Evolutionary conservation across 495 filamentous ascomycete genomes (phyloP).

Genomic region (Bacidia rubella): DNA sequence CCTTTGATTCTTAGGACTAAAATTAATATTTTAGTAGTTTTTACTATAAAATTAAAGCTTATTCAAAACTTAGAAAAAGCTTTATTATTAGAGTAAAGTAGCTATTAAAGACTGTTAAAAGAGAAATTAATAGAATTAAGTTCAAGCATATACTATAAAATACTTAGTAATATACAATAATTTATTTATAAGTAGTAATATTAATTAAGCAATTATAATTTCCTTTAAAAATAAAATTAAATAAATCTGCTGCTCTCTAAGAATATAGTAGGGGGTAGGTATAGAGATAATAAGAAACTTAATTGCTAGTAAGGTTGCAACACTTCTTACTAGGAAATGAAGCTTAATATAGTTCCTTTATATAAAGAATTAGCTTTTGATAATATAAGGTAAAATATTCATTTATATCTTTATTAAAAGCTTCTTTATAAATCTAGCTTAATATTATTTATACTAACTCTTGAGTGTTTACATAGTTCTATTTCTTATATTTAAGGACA

Average conservation of each 20-base stretch:
- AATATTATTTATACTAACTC: background rate
- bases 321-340: background rate
- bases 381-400: conserved; percentile 3
- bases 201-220: background rate
- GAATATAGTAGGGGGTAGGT: no score
- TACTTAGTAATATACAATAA: background rate
- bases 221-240: background rate
- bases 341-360: conserved; percentile 9
- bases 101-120: background rate
- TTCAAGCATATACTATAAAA: background rate
- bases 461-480: background rate
- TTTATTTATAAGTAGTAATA: background rate
- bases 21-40: background rate
- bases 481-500: conserved; percentile 4
- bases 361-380: conserved; percentile 11
- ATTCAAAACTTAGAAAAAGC: background rate
- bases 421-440: conserved; percentile 3
- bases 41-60: background rate
- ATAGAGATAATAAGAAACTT: no score
- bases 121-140: background rate
- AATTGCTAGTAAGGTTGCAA: background rate
- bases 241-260: conserved; percentile 6
- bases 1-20: background rate
- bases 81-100: background rate
- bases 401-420: conserved; percentile 6